These are phyloP conservation scores for Pythium periplocum DNA, from an alignment of 352 stramenopile genomes.

Conservation along the genomic window DNA sequence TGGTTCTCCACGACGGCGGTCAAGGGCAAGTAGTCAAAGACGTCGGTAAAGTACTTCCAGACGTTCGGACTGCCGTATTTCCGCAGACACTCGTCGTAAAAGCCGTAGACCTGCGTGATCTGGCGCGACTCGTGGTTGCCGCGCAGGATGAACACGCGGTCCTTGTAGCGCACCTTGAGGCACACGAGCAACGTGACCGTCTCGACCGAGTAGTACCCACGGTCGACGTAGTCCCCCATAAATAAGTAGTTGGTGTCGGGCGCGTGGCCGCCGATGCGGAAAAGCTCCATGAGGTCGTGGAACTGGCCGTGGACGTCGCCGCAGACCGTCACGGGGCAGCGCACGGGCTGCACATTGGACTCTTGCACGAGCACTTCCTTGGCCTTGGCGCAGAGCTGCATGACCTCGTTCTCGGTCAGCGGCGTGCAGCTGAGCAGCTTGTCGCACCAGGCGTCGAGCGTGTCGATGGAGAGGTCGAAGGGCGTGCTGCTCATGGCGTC, in stretches of 20 bases:
- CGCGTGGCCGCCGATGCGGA: slow-evolving; percentile 80
- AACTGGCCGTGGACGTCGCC: slow-evolving; percentile 63
- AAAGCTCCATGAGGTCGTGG: slow-evolving; percentile 64
- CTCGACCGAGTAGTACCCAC: slow-evolving; percentile 96
- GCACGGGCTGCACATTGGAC: slow-evolving; percentile 96
- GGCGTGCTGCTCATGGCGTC: slow-evolving; percentile 35
- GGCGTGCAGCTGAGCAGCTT: slow-evolving; percentile 93
- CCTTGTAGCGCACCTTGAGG: slow-evolving; percentile 93
- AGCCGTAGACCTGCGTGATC: slow-evolving; percentile 96
- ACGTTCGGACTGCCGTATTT: slow-evolving; percentile 95
- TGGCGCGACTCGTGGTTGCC: slow-evolving; percentile 96
- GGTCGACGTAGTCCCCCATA: slow-evolving; percentile 99
- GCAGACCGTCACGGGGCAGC: slow-evolving; percentile 96
- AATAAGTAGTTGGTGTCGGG: slow-evolving; percentile 98
- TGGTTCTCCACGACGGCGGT: slow-evolving; percentile 94
- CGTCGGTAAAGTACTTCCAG: slow-evolving; percentile 79
- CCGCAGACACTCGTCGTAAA: slow-evolving; percentile 98
- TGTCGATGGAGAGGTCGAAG: slow-evolving; percentile 78
- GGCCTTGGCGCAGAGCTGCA: slow-evolving; percentile 92
- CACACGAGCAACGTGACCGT: slow-evolving; percentile 89
- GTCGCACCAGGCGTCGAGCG: slow-evolving; percentile 93
- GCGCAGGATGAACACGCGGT: slow-evolving; percentile 87
- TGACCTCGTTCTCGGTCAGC: slow-evolving; percentile 94
- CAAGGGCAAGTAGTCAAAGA: slow-evolving; percentile 96
- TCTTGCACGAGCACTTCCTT: slow-evolving; percentile 96